These are phyloP conservation scores for thale cress (Arabidopsis thaliana) DNA, from an alignment of 345 rosid genomes.

Conservation along the genomic window TAIR10.1 NC_003070.9:19590001-19590500, in stretches of 20 bases:
- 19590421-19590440: conserved; percentile 20
- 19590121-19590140: conserved; percentile 39
- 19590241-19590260: conserved; percentile 18
- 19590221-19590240: conserved; percentile 53
- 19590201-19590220: conserved; percentile 48
- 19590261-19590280: not conserved
- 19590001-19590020: not conserved
- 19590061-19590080: conserved; percentile 85
- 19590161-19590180: conserved; percentile 37
- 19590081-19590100: conserved; percentile 69
- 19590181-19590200: conserved; percentile 34
- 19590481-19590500: conserved; percentile 36
- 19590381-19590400: not conserved
- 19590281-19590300: not conserved
- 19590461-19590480: not conserved
- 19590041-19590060: conserved; percentile 66
- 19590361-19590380: conserved; percentile 31
- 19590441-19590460: conserved; percentile 38
- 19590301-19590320: not conserved
- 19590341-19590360: conserved; percentile 17
- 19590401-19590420: not conserved
- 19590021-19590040: not conserved
- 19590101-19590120: conserved; percentile 66
- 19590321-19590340: not conserved
- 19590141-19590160: conserved; percentile 50